Base-by-base conservation (phyloP, 2,329 filamentous ascomycete species). In the Chrysoporthe deuterocubensis region DNA sequence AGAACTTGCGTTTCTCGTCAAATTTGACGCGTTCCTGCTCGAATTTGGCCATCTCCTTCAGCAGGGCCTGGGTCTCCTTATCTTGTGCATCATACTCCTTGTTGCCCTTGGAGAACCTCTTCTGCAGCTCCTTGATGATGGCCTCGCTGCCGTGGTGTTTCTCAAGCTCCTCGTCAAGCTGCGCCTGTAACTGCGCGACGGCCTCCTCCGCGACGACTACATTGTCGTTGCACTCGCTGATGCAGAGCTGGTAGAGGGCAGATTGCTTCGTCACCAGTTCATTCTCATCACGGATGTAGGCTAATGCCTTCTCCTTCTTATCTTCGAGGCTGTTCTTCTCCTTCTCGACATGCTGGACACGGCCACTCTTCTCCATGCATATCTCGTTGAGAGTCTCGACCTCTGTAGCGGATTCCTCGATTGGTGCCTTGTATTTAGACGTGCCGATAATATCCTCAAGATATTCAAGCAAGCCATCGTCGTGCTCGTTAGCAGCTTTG, bases 391-490 rank as follows among this genome's bases (percentile, higher is more conserved):
- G 86, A 0, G 89, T 90, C 79, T 99, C 96, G 0, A 97, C 93
- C 78, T 98, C 93, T 1, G 90, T 82, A 0, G 94, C 95, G 0
- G 94, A 90, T 80, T 99, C 96, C 73, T 99, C 96, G 71, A 99
- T 99, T 0, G 96, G 95, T 0, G 92, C 88, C 81, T 99, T 99
- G 83, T 99, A 99, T 78, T 97, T 97, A 6, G 96, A 98, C 0
- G 96, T 99, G 71, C 96, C 96, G 74, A 99, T 98, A 70, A 99
- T 99, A 75, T 99, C 96, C 78, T 99, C 96, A 0, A 99, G 87
- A 72, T 99, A 99, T 78, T 99, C 96, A 21, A 99, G 85, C 3
- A 99, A 86, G 14, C 96, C 96, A 75, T 99, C 96, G 70, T 99
- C 96, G 75, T 98, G 95, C 78, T 99, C 96, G 73, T 93, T 95